Evolutionary conservation across 768 basidiomycete genomes (phyloP), one percentile per base, ranked within the genome.

Genomic region (Xanthoconium stramineum): DNA sequence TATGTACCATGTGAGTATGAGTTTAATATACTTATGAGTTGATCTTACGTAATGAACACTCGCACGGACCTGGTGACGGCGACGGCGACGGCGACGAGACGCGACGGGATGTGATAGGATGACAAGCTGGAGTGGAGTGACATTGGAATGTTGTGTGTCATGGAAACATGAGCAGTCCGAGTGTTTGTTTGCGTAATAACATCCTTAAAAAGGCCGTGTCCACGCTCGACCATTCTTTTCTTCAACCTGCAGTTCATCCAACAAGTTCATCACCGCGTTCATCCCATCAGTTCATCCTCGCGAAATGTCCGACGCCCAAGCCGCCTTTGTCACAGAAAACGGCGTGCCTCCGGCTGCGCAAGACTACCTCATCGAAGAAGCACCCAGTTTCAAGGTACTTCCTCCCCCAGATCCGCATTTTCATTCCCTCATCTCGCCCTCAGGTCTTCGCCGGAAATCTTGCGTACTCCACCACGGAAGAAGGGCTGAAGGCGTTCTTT

Each of bases 361-460:
- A 78, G 85, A 84, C 67, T 73, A 72, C 61, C 69, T 71, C 69
- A 73, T 80, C 75, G 84, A 89, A 75, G 86, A 89, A 80, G 78
- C 80, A 63, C 83, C 84, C 69, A 85, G 83, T 73, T 88, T 85
- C 86, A 93, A 92, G 83, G 90, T 89, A 65, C 58, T 45, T 28
- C 40, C 28, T 28, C 40, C 28, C 38, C 35, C 42, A 47, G 62
- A 68, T 71, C 56, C 51, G 57, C 55, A 55, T 38, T 30, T 55
- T 14, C 65, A 12, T 47, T 57, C 48, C 60, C 57, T 59, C 44
- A 50, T 57, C 55, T 43, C 32, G 19, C 37, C 30, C 17, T 20
- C 65, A 94, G 92, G 90, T 94, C 79, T 95, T 95, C 75, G 91
- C 87, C 70, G 94, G 94, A 67, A 96, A 96, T 78, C 92, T 96